phyloP scores from a whole-genome alignment of 805 yeast genomes.

The Diddensiella santjacobensis region DNA sequence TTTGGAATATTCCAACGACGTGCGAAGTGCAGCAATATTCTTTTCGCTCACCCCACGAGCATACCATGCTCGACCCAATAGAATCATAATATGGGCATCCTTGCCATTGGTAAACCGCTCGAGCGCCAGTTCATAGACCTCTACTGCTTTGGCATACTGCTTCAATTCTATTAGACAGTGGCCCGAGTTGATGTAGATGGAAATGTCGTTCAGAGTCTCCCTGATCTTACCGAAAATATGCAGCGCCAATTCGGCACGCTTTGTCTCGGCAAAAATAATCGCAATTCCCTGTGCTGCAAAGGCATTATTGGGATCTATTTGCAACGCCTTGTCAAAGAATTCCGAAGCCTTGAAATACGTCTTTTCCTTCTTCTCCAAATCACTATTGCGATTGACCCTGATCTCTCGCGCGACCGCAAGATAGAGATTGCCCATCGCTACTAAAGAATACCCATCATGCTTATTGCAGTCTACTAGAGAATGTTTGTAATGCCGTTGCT shows the following conservation, averaged over 20 bases:
- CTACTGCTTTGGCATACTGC: constrained; percentile 82
- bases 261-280: constrained; percentile 82
- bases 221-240: constrained; percentile 84
- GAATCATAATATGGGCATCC: constrained; percentile 63
- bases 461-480: constrained; percentile 73
- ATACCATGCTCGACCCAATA: constrained; percentile 87
- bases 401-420: constrained; percentile 72
- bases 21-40: constrained; percentile 54
- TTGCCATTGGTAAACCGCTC: constrained; percentile 55
- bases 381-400: constrained; percentile 45
- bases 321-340: constrained; percentile 80
- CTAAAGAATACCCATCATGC: constrained; percentile 85
- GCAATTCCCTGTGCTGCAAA: constrained; percentile 99
- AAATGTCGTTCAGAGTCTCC: constrained; percentile 81
- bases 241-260: constrained; percentile 63
- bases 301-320: constrained; percentile 77
- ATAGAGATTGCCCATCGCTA: constrained; percentile 87
- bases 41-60: constrained; percentile 68
- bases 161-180: constrained; percentile 80
- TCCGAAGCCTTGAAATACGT: constrained; percentile 89
- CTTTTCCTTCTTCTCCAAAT: constrained; percentile 58
- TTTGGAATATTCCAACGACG: constrained; percentile 59
- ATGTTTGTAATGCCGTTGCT: constrained; percentile 76
- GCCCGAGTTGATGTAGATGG: constrained; percentile 81
- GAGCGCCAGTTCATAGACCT: constrained; percentile 76